Conservation (phyloP, 306 rosid genomes). For the Neltuma alba region DNA sequence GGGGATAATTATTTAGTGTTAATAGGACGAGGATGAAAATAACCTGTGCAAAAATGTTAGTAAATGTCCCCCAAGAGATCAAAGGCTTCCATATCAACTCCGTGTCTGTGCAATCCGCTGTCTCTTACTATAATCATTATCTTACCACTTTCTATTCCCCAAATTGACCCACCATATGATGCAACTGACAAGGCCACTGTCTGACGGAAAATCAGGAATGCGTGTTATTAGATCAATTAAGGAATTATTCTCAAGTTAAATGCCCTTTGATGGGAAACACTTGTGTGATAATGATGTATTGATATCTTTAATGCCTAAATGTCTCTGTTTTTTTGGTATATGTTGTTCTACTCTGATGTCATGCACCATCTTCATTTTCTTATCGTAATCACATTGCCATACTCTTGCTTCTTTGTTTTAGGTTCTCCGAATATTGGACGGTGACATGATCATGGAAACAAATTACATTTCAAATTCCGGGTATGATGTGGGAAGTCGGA, state of each 20-base stretch:
- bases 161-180: background rate
- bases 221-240: background rate
- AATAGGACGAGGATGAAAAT: background rate
- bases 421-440: constrained; percentile 96
- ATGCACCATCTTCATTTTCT: constrained; percentile 1
- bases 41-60: background rate
- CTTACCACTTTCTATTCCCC: background rate
- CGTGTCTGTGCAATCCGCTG: background rate
- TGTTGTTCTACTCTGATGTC: background rate
- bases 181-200: too few relatives aligned
- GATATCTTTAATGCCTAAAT: background rate
- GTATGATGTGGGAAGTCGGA: constrained; percentile 74
- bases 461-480: constrained; percentile 68
- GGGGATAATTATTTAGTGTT: background rate
- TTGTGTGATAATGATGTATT: background rate
- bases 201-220: background rate
- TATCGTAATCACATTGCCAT: constrained; percentile 8
- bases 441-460: constrained; percentile 88
- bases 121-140: background rate
- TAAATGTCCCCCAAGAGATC: background rate
- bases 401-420: constrained; percentile 38
- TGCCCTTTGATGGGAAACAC: background rate
- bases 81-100: background rate
- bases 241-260: background rate
- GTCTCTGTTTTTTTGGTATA: background rate